These are phyloP conservation scores for Citrullus amarus DNA, from an alignment of 306 rosid species.

Conservation along the genomic window DNA sequence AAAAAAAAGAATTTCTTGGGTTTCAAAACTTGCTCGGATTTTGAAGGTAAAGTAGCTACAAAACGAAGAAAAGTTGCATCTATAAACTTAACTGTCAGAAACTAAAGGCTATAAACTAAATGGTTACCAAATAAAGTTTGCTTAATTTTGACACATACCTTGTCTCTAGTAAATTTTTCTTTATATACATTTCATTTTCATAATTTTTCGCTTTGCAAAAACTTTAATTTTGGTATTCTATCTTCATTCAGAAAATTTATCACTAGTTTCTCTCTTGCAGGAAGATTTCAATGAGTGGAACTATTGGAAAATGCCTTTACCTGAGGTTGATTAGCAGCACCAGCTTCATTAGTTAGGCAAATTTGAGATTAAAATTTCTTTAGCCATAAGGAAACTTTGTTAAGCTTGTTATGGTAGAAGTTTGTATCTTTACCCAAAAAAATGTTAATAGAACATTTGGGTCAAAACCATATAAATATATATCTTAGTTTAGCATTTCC, in stretches of 20 bases:
- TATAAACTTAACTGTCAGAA: too few relatives aligned
- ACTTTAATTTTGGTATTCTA: neutral
- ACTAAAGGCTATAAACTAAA: too few relatives aligned
- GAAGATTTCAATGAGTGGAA: conserved; percentile 96
- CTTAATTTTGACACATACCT: too few relatives aligned
- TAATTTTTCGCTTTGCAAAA: too few relatives aligned
- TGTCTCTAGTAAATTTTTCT: too few relatives aligned
- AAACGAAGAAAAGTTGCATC: too few relatives aligned
- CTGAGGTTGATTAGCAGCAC: conserved; percentile 28
- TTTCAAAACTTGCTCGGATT: too few relatives aligned
- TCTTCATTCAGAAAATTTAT: neutral
- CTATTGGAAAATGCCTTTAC: conserved; percentile 65
- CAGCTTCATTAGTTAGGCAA: neutral
- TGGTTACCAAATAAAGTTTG: too few relatives aligned
- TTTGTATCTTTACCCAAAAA: neutral
- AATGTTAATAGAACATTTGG: neutral
- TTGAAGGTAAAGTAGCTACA: too few relatives aligned
- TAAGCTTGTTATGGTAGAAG: neutral
- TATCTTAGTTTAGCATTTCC: neutral
- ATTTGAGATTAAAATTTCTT: neutral
- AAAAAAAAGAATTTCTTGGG: too few relatives aligned
- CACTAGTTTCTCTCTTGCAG: conserved; percentile 26
- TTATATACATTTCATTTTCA: too few relatives aligned
- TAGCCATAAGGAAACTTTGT: neutral
- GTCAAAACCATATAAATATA: neutral